A percentile compares a stretch with the other conserved stretches of the same genome.
Conservation (phyloP, 2,329 filamentous ascomycete genomes). For the Botrytis elliptica region DNA sequence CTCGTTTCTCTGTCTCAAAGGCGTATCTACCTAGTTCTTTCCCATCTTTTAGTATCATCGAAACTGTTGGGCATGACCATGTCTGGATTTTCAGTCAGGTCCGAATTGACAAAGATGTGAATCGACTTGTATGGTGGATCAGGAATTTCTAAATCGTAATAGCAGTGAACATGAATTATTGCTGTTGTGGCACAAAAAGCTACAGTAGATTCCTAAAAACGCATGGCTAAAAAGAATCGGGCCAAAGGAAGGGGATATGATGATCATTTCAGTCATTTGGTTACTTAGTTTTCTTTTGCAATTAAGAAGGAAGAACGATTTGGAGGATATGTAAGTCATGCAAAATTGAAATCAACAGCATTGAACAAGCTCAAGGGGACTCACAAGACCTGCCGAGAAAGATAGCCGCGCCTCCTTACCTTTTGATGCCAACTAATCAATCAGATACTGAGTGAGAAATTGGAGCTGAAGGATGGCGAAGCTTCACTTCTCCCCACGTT, state of each 20-base stretch:
- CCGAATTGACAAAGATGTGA: neutral
- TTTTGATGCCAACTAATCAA: neutral
- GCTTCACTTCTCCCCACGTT: neutral
- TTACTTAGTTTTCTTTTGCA: neutral
- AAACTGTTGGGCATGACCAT: neutral
- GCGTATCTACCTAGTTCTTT: neutral
- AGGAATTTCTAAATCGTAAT: neutral
- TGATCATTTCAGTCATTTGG: neutral
- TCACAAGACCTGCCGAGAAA: neutral
- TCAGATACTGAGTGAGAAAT: neutral
- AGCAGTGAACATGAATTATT: neutral
- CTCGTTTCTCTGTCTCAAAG: neutral
- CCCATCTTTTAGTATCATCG: neutral
- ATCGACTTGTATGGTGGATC: neutral
- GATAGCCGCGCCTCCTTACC: neutral
- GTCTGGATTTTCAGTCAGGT: neutral
- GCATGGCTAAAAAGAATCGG: neutral
- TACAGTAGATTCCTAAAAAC: too few species aligned
- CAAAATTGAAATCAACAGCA: neutral
- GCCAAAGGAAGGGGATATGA: neutral
- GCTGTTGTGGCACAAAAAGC: neutral
- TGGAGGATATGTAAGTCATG: neutral
- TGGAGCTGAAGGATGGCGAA: neutral
- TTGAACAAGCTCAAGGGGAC: neutral
- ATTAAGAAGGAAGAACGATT: neutral